A percentile compares a stretch with the other conserved stretches of the same genome.
Conservation (phyloP, 1,139 yeast species). For the Geotrichum candidum region DNA sequence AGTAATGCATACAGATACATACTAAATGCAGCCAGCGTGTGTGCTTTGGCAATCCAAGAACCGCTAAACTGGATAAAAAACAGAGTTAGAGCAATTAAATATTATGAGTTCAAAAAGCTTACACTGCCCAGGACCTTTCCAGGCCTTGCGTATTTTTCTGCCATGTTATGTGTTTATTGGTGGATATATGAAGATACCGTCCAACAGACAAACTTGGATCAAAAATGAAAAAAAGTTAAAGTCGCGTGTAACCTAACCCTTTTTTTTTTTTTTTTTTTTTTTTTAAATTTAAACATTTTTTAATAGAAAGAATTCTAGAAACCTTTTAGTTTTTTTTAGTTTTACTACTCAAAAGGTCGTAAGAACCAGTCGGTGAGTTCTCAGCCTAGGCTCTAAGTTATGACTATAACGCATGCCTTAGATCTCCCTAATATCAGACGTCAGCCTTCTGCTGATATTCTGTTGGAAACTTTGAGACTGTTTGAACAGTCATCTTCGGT, state of each 20-base stretch:
- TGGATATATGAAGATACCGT: not conserved
- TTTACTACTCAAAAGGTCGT: not conserved
- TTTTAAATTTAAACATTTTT: not conserved
- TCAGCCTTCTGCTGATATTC: conserved; percentile 46
- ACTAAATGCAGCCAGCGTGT: conserved; percentile 58
- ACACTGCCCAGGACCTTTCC: not conserved
- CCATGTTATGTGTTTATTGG: not conserved
- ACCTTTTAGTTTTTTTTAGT: not conserved
- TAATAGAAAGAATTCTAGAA: not conserved
- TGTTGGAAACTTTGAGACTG: conserved; percentile 44
- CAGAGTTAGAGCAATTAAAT: not conserved
- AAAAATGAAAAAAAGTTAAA: not conserved
- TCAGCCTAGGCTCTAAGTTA: not conserved
- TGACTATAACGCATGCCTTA: conserved; percentile 40
- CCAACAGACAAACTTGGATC: not conserved
- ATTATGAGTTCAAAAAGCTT: not conserved
- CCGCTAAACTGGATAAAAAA: conserved; percentile 45
- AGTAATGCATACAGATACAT: not conserved
- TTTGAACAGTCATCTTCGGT: conserved; percentile 46
- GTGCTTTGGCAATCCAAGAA: conserved; percentile 59
- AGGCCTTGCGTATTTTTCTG: not conserved
- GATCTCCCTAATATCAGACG: conserved; percentile 56
- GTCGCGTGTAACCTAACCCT: not conserved
- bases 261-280: not conserved
- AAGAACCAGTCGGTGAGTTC: not conserved